Evolutionary conservation across 1,284 basidiomycete species (phyloP).

Genomic region (Phellinidium pouzarii): DNA sequence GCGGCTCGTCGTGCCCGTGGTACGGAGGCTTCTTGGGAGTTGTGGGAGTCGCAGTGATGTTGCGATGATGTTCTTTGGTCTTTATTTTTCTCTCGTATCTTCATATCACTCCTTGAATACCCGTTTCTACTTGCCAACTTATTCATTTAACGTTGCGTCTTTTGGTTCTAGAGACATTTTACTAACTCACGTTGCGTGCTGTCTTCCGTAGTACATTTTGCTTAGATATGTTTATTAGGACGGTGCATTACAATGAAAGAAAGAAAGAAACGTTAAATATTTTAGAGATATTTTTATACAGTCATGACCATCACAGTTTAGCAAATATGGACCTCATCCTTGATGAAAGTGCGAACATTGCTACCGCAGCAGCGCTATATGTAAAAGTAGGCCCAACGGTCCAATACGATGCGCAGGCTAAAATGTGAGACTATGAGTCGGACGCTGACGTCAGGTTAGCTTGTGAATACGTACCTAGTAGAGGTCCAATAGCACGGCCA

Average conservation of each 20-base stretch:
- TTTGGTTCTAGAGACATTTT: not conserved
- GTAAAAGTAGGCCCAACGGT: conserved; percentile 75
- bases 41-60: conserved; percentile 13
- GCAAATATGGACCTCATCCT: conserved; percentile 36
- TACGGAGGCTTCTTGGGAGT: conserved; percentile 14
- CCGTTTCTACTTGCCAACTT: no score
- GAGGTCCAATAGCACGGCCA: conserved; percentile 82
- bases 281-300: not conserved
- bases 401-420: conserved; percentile 84
- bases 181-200: not conserved
- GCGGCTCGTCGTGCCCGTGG: conserved; percentile 7
- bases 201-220: no score
- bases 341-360: conserved; percentile 52
- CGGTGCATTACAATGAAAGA: not conserved
- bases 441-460: not conserved
- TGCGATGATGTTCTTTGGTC: conserved; percentile 6
- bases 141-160: not conserved
- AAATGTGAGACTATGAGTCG: conserved; percentile 17
- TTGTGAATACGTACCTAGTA: conserved; percentile 50
- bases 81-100: not conserved
- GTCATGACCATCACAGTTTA: not conserved
- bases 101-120: no score
- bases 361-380: conserved; percentile 59
- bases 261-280: not conserved
- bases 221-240: not conserved